phyloP scores from a whole-genome alignment of 768 basidiomycete species.

The Boletus insuetus region DNA sequence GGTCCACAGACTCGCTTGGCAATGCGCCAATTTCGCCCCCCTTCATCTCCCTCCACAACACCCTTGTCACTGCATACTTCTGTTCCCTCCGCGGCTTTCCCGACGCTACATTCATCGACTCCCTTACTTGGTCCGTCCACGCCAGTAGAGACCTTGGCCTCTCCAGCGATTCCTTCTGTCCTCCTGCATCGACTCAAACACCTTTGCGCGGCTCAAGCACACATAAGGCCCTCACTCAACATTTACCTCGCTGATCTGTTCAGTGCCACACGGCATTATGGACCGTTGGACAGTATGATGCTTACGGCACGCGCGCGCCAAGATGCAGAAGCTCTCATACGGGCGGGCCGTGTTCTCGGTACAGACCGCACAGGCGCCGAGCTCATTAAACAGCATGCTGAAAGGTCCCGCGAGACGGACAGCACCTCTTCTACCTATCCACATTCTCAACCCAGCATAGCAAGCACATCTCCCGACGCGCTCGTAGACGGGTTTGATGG shows the following conservation, averaged over 20 bases:
- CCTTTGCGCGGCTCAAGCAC: conserved; percentile 35
- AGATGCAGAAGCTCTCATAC: conserved; percentile 65
- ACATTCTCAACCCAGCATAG: conserved; percentile 14
- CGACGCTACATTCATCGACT: conserved; percentile 12
- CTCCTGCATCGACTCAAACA: conserved; percentile 29
- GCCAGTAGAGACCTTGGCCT: conserved; percentile 10
- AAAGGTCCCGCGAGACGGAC: conserved; percentile 19
- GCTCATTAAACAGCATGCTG: conserved; percentile 39
- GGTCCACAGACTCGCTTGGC: conserved; percentile 37
- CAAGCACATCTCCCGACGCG: conserved; percentile 21
- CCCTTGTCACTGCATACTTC: conserved; percentile 28
- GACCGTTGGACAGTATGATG: conserved; percentile 64
- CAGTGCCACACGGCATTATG: conserved; percentile 69
- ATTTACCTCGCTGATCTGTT: conserved; percentile 75
- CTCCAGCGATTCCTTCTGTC: conserved; percentile 31
- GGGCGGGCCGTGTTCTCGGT: conserved; percentile 65
- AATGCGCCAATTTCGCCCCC: conserved; percentile 33
- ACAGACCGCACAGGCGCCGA: conserved; percentile 60
- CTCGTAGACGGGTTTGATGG: conserved; percentile 18
- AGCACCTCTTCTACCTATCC: conserved; percentile 16
- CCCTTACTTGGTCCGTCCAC: conserved; percentile 27
- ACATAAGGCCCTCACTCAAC: conserved; percentile 49
- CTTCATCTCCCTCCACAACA: conserved; percentile 28
- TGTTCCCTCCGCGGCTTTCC: conserved; percentile 28
- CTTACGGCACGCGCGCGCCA: conserved; percentile 57